Percentiles rank a stretch among this genome's conserved stretches.
Evolutionary conservation across 169 alveolate species (phyloP).

Genomic region (Miamiensis avidus): DNA sequence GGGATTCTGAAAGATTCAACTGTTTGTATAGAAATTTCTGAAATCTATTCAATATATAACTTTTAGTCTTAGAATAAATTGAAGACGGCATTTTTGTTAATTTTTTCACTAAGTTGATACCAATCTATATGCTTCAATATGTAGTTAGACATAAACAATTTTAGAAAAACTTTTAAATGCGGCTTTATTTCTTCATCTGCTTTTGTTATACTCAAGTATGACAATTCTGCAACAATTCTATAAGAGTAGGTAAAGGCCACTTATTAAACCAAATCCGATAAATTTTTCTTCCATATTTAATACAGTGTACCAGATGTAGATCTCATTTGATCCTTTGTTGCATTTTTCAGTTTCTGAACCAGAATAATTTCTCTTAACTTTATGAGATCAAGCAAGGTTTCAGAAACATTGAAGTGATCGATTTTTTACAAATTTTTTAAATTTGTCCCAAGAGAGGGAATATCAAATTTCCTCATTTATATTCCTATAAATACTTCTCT

Average conservation of each 20-base stretch:
- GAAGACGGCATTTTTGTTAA: background rate
- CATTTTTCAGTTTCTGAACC: background rate
- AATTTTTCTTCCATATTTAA: background rate
- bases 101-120: background rate
- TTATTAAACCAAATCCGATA: background rate
- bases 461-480: background rate
- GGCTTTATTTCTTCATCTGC: background rate
- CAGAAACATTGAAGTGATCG: background rate
- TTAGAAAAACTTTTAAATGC: background rate
- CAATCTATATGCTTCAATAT: background rate
- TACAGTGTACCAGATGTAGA: background rate
- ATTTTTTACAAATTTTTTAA: no score
- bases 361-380: background rate
- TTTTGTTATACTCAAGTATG: background rate
- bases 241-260: background rate
- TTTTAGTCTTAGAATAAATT: background rate
- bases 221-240: background rate
- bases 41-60: background rate
- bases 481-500: background rate
- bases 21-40: background rate
- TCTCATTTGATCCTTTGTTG: no score
- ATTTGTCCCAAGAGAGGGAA: background rate
- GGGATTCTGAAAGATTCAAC: background rate
- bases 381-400: background rate
- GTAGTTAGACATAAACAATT: background rate